These are phyloP conservation scores for Entrophospora sp. DNA, from an alignment of 192 early-diverging fungal species.

Conservation along the genomic window DNA sequence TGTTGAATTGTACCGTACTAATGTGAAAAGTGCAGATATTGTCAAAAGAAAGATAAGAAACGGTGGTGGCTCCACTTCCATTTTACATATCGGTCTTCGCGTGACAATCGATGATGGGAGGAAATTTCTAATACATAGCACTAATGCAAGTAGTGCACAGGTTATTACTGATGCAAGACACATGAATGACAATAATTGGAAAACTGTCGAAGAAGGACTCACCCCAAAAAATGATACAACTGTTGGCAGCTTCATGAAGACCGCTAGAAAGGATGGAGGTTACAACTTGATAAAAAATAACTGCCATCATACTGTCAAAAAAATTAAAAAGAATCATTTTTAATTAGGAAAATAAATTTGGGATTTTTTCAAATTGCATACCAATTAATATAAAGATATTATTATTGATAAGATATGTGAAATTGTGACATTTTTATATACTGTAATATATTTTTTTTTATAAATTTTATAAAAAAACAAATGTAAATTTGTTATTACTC, in stretches of 20 bases:
- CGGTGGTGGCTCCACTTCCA: not conserved
- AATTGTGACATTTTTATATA: too few relatives aligned
- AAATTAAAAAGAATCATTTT: not conserved
- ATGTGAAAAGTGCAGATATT: not conserved
- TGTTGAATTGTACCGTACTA: not conserved
- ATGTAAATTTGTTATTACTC: too few relatives aligned
- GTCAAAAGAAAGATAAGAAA: not conserved
- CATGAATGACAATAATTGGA: conserved; percentile 3
- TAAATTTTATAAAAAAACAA: too few relatives aligned
- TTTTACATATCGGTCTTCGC: not conserved
- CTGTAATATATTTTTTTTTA: too few relatives aligned
- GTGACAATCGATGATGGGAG: not conserved
- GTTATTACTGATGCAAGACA: conserved; percentile 11
- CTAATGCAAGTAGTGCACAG: not conserved
- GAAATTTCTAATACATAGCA: not conserved
- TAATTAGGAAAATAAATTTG: too few relatives aligned
- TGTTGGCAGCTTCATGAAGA: not conserved
- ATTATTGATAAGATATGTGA: too few relatives aligned
- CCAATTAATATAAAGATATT: too few relatives aligned
- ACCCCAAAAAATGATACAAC: not conserved
- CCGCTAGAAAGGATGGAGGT: conserved; percentile 1
- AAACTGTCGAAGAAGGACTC: not conserved
- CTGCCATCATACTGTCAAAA: not conserved
- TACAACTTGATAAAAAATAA: not conserved
- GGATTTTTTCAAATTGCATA: too few relatives aligned